Evolutionary conservation across 2,329 filamentous ascomycete genomes (phyloP).

Genomic region (Microdochium bolleyi): DNA sequence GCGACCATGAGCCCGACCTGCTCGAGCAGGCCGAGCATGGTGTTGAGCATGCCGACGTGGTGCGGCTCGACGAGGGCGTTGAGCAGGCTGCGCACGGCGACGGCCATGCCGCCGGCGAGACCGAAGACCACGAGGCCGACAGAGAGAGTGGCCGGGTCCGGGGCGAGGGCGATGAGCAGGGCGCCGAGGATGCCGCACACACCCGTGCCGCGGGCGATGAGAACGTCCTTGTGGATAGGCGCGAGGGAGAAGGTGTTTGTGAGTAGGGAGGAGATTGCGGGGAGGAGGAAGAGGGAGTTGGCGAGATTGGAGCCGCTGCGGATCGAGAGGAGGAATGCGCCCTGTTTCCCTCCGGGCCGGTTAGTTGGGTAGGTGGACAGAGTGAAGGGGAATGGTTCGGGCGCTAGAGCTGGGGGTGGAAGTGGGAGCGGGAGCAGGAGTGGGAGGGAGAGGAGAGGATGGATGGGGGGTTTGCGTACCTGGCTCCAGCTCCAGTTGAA

Average conservation of each 20-base stretch:
- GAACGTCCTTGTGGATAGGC: constrained; percentile 29
- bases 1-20: neutral
- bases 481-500: constrained; percentile 39
- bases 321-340: constrained; percentile 30
- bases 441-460: neutral
- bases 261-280: constrained; percentile 22
- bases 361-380: neutral
- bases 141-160: constrained; percentile 1
- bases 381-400: too few species aligned
- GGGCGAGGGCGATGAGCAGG: constrained; percentile 26
- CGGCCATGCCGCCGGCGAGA: constrained; percentile 10
- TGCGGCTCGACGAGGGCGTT: neutral
- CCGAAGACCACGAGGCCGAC: constrained; percentile 9
- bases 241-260: constrained; percentile 18
- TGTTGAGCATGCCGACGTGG: neutral
- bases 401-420: neutral
- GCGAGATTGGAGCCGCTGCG: constrained; percentile 26
- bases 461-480: constrained; percentile 13
- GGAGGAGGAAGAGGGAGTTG: constrained; percentile 29
- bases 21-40: neutral
- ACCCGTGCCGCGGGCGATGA: constrained; percentile 26
- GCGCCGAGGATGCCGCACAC: constrained; percentile 21
- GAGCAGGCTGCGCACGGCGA: constrained; percentile 7
- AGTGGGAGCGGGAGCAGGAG: neutral
- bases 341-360: too few species aligned